phyloP scores from a whole-genome alignment of 1,284 basidiomycete species.

The Ceratobasidium sp. region DNA sequence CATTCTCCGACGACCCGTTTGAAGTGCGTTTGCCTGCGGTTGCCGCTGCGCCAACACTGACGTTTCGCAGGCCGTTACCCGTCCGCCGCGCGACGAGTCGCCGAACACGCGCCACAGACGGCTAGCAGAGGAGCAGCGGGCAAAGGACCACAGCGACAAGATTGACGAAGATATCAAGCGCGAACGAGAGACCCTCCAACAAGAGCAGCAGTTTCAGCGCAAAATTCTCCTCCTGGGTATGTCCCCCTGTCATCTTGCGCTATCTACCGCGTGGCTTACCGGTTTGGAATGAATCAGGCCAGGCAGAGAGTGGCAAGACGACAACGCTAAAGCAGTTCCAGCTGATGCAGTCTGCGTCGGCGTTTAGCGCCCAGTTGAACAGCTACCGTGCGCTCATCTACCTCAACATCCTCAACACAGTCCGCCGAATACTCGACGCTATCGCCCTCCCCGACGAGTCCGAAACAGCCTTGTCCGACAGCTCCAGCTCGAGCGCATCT shows the following conservation, averaged over 20 bases:
- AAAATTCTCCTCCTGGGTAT: conserved; percentile 40
- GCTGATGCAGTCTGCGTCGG: conserved; percentile 46
- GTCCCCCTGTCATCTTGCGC: not conserved
- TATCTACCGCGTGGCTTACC: not conserved
- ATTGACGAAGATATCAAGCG: conserved; percentile 44
- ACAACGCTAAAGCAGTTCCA: conserved; percentile 50
- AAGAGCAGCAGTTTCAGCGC: conserved; percentile 22
- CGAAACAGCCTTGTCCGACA: conserved; percentile 12
- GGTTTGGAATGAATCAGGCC: conserved; percentile 15
- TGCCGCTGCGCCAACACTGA: not conserved
- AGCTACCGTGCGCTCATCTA: conserved; percentile 48
- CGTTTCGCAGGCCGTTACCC: not conserved
- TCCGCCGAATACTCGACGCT: conserved; percentile 46
- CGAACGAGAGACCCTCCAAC: conserved; percentile 21
- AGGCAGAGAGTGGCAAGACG: conserved; percentile 47
- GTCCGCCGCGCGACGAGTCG: conserved; percentile 24
- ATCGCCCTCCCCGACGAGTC: conserved; percentile 26
- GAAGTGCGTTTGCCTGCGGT: not conserved
- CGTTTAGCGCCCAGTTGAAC: conserved; percentile 43
- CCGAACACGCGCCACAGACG: conserved; percentile 9
- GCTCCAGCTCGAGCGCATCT: conserved; percentile 12
- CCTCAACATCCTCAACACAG: conserved; percentile 48
- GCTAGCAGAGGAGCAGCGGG: conserved; percentile 4
- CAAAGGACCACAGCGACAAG: conserved; percentile 31
- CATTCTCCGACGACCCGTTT: conserved; percentile 23